Percentiles rank a stretch among this genome's conserved stretches.
Conservation (phyloP, 1,284 basidiomycete species). For the Meripilus lineatus region DNA sequence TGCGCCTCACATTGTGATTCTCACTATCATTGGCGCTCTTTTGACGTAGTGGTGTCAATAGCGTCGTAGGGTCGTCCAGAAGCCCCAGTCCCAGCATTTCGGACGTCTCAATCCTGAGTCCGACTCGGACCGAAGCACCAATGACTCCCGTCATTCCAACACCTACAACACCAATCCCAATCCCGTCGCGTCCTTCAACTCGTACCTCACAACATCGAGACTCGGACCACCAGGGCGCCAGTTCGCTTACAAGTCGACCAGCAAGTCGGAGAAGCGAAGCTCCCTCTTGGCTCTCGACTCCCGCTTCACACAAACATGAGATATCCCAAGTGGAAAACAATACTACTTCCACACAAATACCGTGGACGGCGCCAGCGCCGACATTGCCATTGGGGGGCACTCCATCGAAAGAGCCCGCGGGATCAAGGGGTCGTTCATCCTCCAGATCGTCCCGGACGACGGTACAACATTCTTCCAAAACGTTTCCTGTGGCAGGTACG, state of each 20-base stretch:
- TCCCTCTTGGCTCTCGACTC: constrained; percentile 2
- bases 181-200: neutral
- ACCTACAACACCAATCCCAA: neutral
- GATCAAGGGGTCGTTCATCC: neutral
- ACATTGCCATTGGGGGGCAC: neutral
- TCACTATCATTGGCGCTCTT: neutral
- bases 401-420: neutral
- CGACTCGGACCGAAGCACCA: neutral
- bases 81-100: constrained; percentile 1
- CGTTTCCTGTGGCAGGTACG: neutral
- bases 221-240: neutral
- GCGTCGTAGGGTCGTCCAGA: constrained; percentile 2
- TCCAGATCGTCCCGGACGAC: neutral
- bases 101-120: neutral
- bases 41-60: constrained; percentile 1
- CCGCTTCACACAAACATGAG: constrained; percentile 1
- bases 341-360: neutral
- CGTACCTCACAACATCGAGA: neutral
- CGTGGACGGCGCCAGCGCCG: neutral
- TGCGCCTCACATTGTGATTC: neutral
- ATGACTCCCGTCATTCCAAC: neutral
- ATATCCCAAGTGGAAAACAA: neutral
- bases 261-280: neutral
- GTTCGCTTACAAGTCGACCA: neutral
- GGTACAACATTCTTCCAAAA: neutral